Percentiles rank a stretch among this genome's conserved stretches.
These are phyloP conservation scores for Russula lepida DNA, from an alignment of 768 basidiomycete species.

Conservation along the genomic window DNA sequence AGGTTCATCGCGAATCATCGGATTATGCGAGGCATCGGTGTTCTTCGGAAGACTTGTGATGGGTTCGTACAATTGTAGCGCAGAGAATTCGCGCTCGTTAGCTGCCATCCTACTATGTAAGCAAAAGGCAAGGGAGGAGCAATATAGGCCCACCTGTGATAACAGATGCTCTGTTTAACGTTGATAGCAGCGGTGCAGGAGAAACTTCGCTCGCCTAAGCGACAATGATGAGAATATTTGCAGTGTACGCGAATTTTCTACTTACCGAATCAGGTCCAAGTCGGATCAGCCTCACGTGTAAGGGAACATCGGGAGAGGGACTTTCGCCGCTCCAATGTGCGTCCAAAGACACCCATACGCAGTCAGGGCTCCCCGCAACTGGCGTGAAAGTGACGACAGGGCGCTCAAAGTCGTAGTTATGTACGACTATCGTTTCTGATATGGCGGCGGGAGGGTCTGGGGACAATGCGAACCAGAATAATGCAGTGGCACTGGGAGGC, in stretches of 20 bases:
- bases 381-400: constrained; percentile 56
- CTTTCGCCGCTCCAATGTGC: constrained; percentile 28
- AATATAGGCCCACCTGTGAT: constrained; percentile 38
- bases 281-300: neutral
- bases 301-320: neutral
- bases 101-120: constrained; percentile 30
- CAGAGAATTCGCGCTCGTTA: constrained; percentile 38
- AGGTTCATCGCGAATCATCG: constrained; percentile 29
- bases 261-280: constrained; percentile 34
- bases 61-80: constrained; percentile 52
- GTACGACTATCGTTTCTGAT: constrained; percentile 5
- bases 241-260: neutral
- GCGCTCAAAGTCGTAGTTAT: constrained; percentile 40
- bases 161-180: constrained; percentile 39
- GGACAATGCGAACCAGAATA: constrained; percentile 43
- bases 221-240: neutral
- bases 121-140: neutral
- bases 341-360: constrained; percentile 46
- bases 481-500: constrained; percentile 50
- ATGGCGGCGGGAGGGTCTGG: neutral
- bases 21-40: constrained; percentile 37
- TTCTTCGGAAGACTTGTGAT: constrained; percentile 55
- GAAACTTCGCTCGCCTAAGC: constrained; percentile 33
- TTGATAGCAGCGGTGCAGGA: constrained; percentile 29
- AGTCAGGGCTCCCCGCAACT: constrained; percentile 25